phyloP scores from a whole-genome alignment of 2,329 filamentous ascomycete genomes.

The Metarhizium humberi region DNA sequence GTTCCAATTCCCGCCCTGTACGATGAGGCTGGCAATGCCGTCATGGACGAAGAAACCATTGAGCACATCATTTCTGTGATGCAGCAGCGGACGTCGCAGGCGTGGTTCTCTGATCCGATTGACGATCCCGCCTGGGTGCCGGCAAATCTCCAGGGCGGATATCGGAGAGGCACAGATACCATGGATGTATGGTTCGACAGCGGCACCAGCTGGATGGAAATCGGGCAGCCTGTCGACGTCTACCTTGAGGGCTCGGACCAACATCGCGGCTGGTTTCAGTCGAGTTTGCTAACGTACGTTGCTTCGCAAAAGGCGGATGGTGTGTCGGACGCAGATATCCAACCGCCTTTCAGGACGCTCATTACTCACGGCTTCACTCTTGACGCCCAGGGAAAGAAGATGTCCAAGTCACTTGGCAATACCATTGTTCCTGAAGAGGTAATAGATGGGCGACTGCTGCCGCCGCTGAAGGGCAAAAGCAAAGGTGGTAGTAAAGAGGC shows the following conservation, averaged over 20 bases:
- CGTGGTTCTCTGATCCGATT: conserved; percentile 82
- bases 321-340: conserved; percentile 14
- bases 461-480: conserved; percentile 53
- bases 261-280: conserved; percentile 98
- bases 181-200: conserved; percentile 99
- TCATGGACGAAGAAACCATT: conserved; percentile 73
- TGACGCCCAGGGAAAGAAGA: conserved; percentile 85
- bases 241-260: conserved; percentile 94
- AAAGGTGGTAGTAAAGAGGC: conserved; percentile 25
- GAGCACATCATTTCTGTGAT: conserved; percentile 78
- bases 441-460: conserved; percentile 72
- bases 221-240: conserved; percentile 58
- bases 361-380: conserved; percentile 94
- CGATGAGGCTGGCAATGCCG: conserved; percentile 58
- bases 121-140: conserved; percentile 74
- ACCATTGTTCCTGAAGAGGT: conserved; percentile 73
- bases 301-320: conserved; percentile 44
- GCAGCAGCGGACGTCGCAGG: conserved; percentile 69
- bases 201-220: conserved; percentile 79
- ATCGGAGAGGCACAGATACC: conserved; percentile 75
- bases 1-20: conserved; percentile 92
- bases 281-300: conserved; percentile 79
- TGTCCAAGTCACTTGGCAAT: conserved; percentile 96
- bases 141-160: conserved; percentile 48
- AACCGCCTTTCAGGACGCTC: conserved; percentile 73